These are phyloP conservation scores for Thelephora ganbajun DNA, from an alignment of 768 basidiomycete genomes.

Conservation along the genomic window DNA sequence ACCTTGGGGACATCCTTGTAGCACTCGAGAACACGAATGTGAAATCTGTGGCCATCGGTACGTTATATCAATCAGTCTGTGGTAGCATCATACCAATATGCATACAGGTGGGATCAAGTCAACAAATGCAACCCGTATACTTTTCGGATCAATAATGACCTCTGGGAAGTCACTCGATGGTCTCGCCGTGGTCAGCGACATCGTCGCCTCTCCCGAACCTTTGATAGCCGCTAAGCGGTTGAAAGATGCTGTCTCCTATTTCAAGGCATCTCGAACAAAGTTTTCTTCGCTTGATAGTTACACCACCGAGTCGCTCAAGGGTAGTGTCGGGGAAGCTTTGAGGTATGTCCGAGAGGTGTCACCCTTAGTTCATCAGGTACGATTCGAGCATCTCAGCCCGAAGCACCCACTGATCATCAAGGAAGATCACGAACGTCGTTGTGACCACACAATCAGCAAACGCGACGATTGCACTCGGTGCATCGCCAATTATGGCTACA, in stretches of 20 bases:
- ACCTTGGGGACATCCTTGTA: slow-evolving; percentile 52
- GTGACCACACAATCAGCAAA: slow-evolving; percentile 86
- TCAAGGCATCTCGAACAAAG: slow-evolving; percentile 16
- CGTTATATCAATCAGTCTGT: background rate
- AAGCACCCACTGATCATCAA: background rate
- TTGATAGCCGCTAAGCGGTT: slow-evolving; percentile 32
- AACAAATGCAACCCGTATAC: slow-evolving; percentile 56
- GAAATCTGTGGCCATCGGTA: slow-evolving; percentile 80
- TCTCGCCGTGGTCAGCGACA: slow-evolving; percentile 81
- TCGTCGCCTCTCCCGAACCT: slow-evolving; percentile 54
- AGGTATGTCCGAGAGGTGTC: slow-evolving; percentile 31
- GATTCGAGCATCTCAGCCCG: background rate
- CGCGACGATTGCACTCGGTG: slow-evolving; percentile 74
- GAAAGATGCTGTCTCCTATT: slow-evolving; percentile 26
- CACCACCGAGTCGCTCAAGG: slow-evolving; percentile 23
- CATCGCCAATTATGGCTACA: slow-evolving; percentile 91
- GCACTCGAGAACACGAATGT: slow-evolving; percentile 48
- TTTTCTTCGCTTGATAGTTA: slow-evolving; percentile 5
- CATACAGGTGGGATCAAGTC: slow-evolving; percentile 76
- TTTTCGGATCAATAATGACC: slow-evolving; percentile 55
- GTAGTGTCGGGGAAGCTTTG: slow-evolving; percentile 36
- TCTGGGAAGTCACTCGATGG: slow-evolving; percentile 56
- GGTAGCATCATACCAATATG: background rate
- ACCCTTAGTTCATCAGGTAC: slow-evolving; percentile 76
- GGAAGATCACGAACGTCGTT: slow-evolving; percentile 79